Base-by-base conservation (phyloP, 495 filamentous ascomycete species). In the Neurospora terricola region DNA sequence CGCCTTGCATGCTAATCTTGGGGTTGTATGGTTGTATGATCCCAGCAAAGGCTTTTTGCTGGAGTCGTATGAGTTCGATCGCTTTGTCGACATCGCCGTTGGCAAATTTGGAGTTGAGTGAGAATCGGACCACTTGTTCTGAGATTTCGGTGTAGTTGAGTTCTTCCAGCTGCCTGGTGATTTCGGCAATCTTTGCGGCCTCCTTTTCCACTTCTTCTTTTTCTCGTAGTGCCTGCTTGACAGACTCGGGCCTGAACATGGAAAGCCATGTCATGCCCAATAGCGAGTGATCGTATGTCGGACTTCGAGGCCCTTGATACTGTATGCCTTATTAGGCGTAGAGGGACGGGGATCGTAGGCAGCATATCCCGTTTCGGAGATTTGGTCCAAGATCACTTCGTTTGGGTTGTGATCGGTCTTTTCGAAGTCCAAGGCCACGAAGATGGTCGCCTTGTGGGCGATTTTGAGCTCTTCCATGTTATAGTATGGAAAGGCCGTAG, bases 11-110 rank as follows among this genome's bases (percentile, higher is more conserved):
- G 73, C 88, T 90, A 2, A 90, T 84, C 48, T 86, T 84, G 4
- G 91, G 86, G 30, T 92, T 86, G 79, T 93, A 94, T 8, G 86
- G 88, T 73, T 88, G 84, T 75, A 99, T 88, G 42, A 94, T 89
- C 3, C 95, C 95, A 34, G 93, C 89, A 43, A 93, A 90, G 0
- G 94, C 91, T 75, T 92, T 89, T 75, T 94, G 89, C 40, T 94
- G 86, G 30, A 97, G 80, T 34, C 91, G 76, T 39, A 98, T 83
- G 69, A 98, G 79, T 73, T 93, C 89, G 73, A 92, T 87, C 3
- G 94, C 92, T 75, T 89, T 91, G 69, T 94, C 91, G 38, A 86
- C 79, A 80, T 97, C 89, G 5, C 91, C 91, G 27, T 87, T 84
- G 23, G 91, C 87, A 79, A 90, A 89, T 70, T 85, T 84, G 5